Evolutionary conservation across 352 stramenopile genomes (phyloP).

Genomic region (Elongisporangium anandrum): DNA sequence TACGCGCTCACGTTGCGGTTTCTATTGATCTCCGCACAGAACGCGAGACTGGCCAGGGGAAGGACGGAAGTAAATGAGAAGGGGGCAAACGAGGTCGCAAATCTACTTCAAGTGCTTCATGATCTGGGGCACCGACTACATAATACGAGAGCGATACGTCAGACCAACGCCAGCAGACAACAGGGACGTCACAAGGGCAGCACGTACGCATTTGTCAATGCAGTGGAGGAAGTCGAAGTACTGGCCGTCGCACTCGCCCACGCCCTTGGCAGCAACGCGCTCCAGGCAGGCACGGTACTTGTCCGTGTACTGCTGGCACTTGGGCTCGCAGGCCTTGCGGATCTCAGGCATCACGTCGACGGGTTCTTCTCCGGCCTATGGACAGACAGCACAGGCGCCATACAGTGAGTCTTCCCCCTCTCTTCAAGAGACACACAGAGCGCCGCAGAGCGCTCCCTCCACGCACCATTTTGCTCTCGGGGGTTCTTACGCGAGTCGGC

Average conservation of each 20-base stretch:
- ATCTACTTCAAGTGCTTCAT: constrained; percentile 94
- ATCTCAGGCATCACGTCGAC: constrained; percentile 93
- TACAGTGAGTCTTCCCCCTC: background rate
- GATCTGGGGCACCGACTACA: constrained; percentile 89
- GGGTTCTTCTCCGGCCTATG: constrained; percentile 80
- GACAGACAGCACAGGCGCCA: background rate
- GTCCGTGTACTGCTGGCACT: constrained; percentile 82
- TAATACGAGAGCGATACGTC: constrained; percentile 3
- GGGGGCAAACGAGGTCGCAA: background rate
- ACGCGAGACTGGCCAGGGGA: background rate
- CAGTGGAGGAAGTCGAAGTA: constrained; percentile 96
- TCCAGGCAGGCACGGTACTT: constrained; percentile 91
- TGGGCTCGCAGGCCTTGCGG: constrained; percentile 89
- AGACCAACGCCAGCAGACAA: too few relatives aligned
- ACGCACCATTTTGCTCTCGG: constrained; percentile 2
- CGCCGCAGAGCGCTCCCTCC: background rate
- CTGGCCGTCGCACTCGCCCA: constrained; percentile 92
- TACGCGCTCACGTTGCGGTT: background rate
- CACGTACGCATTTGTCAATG: constrained; percentile 92
- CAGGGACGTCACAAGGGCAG: background rate
- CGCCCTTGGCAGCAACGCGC: constrained; percentile 88
- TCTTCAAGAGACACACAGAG: background rate
- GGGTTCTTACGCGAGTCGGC: background rate
- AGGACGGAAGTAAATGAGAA: background rate
- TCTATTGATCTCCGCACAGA: background rate